Evolutionary conservation across 805 yeast species (phyloP), one percentile per base, ranked within the genome.

Genomic region (Wickerhamiella siamensis): DNA sequence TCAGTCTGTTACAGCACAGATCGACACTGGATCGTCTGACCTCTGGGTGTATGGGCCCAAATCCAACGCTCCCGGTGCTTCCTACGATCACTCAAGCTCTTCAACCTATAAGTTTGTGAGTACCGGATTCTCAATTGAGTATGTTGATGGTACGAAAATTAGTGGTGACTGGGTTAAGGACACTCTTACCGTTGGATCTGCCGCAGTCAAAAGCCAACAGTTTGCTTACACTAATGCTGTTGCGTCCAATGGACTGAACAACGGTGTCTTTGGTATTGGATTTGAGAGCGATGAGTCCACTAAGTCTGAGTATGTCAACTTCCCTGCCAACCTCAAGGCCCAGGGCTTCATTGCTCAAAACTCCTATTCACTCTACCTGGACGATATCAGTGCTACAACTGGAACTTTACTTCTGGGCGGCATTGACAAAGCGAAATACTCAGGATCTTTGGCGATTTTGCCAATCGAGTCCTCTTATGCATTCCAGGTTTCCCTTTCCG

Each of bases 1-100:
- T 1, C 76, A 76, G 48, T 50, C 59, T 2, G 63, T 77, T 6
- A 62, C 62, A 3, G 72, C 77, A 4, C 58, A 74, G 39, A 55
- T 79, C 20, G 86, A 79, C 52, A 78, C 84, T 2, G 86, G 84
- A 2, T 77, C 83, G 0, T 69, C 80, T 1, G 84, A 78, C 55
- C 55, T 77, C 35, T 77, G 81, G 80, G 72, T 77, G 19, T 61
- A 45, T 40, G 24, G 31, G 20, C 10, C 41, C 22, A 38, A 44
- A 18, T 36, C 24, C 32, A 14, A 33, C 24, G 43, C 46, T 3
- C 36, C 39, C 15, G 8, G 21, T 3, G 32, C 54, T 40, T 41
- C 42, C 31, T 48, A 33, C 24, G 43, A 43, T 31, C 41, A 43
- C 17, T 22, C 43, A 4, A 29, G 31, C 16, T 53, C 58, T 14